A percentile compares a stretch with the other conserved stretches of the same genome.
phyloP scores from a whole-genome alignment of 257 asterid species.

The Solanum acaule region DNA sequence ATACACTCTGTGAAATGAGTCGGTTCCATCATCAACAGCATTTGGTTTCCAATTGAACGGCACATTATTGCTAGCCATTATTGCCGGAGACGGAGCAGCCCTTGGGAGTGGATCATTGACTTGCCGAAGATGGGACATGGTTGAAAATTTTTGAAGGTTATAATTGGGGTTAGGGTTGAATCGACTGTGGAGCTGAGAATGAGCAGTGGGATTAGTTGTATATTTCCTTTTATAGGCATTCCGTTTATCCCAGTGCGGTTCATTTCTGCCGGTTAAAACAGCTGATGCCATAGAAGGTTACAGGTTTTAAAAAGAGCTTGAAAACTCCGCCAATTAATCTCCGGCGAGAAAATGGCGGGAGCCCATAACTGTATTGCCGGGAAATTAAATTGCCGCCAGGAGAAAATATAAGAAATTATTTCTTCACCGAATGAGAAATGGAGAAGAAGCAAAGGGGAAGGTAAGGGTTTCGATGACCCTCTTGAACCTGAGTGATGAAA shows the following conservation, averaged over 20 bases:
- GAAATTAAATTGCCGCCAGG: not conserved
- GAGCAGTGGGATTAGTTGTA: not conserved
- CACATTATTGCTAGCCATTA: not conserved
- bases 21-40: not conserved
- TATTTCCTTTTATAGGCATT: conserved; percentile 11
- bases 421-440: not conserved
- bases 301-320: not conserved
- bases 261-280: conserved; percentile 18
- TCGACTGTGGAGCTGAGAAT: conserved; percentile 1
- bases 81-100: not conserved
- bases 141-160: conserved; percentile 2
- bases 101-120: conserved; percentile 2
- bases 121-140: not conserved
- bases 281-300: conserved; percentile 20
- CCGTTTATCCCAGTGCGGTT: conserved; percentile 14
- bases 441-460: not conserved
- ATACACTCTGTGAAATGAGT: conserved; percentile 5
- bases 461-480: conserved; percentile 17
- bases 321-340: not conserved
- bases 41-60: not conserved
- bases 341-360: conserved; percentile 19
- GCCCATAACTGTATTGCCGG: conserved; percentile 9
- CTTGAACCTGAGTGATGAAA: not conserved
- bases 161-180: conserved; percentile 4
- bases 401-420: not conserved